Conservation (phyloP, 345 rosid species). For the Hibiscus trionum region DNA sequence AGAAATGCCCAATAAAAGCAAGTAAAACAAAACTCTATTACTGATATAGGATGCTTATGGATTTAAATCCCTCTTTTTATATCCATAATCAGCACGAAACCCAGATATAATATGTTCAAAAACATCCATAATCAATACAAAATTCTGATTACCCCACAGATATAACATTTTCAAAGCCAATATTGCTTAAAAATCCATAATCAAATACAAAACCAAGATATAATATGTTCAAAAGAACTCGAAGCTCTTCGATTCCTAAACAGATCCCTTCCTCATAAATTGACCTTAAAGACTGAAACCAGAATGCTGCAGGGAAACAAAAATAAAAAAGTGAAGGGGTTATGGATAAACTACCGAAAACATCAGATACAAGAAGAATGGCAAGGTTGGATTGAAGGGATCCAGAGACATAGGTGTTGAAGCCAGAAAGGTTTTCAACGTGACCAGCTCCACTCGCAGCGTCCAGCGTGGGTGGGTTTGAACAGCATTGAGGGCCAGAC, state of each 20-base stretch:
- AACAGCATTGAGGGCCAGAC: slow-evolving; percentile 77
- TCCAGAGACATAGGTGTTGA: slow-evolving; percentile 57
- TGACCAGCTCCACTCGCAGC: slow-evolving; percentile 57
- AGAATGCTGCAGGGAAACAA: background rate
- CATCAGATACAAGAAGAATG: slow-evolving; percentile 57
- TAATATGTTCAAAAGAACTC: background rate
- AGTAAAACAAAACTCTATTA: background rate
- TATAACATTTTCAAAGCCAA: background rate
- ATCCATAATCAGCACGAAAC: no score
- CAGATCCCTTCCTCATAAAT: background rate
- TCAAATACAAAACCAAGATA: background rate
- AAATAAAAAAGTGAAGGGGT: background rate
- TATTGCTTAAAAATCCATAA: background rate
- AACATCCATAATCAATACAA: no score
- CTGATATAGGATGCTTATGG: no score
- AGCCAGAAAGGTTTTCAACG: slow-evolving; percentile 53
- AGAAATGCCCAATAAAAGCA: background rate
- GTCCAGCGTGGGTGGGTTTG: slow-evolving; percentile 53
- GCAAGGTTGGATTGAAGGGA: slow-evolving; percentile 48
- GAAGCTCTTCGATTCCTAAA: background rate
- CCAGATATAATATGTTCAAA: no score
- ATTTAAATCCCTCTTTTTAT: no score
- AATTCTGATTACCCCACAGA: no score
- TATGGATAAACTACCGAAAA: slow-evolving; percentile 34
- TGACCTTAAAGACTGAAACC: background rate